These are phyloP conservation scores for Paramecium sonneborni DNA, from an alignment of 73 alveolate genomes.

Conservation along the genomic window DNA sequence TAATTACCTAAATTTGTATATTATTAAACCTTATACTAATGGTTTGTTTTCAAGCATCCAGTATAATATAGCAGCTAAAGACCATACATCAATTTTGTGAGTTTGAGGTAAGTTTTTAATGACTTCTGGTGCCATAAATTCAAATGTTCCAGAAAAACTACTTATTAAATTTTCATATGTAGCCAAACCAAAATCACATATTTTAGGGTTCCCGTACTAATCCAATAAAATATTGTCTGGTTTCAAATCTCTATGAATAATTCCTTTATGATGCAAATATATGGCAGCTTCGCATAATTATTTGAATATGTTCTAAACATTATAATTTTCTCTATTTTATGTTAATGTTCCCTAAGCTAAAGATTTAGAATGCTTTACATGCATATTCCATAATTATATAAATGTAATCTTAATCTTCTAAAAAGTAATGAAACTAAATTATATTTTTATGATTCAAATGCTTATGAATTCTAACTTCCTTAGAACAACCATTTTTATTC, in stretches of 20 bases:
- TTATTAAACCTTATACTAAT: background rate
- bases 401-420: background rate
- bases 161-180: background rate
- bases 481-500: background rate
- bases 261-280: constrained; percentile 56
- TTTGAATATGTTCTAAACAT: too few relatives aligned
- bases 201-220: constrained; percentile 35
- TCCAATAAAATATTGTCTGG: constrained; percentile 74
- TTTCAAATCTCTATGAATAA: constrained; percentile 72
- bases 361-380: background rate
- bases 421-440: background rate
- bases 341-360: background rate
- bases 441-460: background rate
- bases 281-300: background rate
- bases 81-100: constrained; percentile 69
- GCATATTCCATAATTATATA: constrained; percentile 39
- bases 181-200: constrained; percentile 71
- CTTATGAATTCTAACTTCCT: constrained; percentile 14
- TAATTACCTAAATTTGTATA: background rate
- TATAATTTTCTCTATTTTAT: too few relatives aligned
- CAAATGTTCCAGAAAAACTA: constrained; percentile 67
- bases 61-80: constrained; percentile 64
- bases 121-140: constrained; percentile 71
- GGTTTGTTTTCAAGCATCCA: constrained; percentile 22
- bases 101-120: constrained; percentile 49